Base-by-base conservation (phyloP, 2,329 filamentous ascomycete species). In the Cladophialophora bantiana region DNA sequence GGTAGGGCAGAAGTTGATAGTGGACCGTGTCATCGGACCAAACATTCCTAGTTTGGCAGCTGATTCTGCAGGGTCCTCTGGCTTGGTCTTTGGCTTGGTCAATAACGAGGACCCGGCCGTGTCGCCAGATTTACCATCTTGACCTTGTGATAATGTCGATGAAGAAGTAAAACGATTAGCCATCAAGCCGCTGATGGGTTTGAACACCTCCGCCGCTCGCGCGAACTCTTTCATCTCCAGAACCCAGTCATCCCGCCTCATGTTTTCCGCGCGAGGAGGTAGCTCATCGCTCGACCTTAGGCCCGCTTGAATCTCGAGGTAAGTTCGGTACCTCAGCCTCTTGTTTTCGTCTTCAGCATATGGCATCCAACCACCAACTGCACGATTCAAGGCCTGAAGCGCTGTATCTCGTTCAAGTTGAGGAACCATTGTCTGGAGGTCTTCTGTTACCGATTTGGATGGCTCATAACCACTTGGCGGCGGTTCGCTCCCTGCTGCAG, bases 1-100 rank as follows among this genome's bases (percentile, higher is more conserved):
- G 1, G 90, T 89, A 0, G 95, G 95, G 72, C 89, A 89, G 78
- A 97, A 98, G 4, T 89, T 86, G 7, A 86, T 78, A 0, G 84
- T 83, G 26, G 84, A 88, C 68, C 95, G 85, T 2, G 95, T 99
- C 87, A 98, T 86, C 13, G 88, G 85, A 0, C 95, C 95, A 78
- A 94, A 97, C 93, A 98, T 97, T 65, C 93, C 93, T 75, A 97
- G 82, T 74, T 86, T 91, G 7, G 95, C 95, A 1, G 95, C 95
- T 72, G 92, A 89, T 75, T 94, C 90, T 10, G 93, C 92, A 0
- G 94, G 90, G 74, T 97, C 91, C 68, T 88, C 84, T 3, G 84
- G 83, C 72, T 89, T 66, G 31, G 80, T 77, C 7, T 79, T 73
- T 0, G 83, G 82, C 65, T 81, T 84, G 57, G 78, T 81, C 15